Percentiles rank a stretch among this genome's conserved stretches.
These are phyloP conservation scores for Daldinia bambusicola DNA, from an alignment of 495 filamentous ascomycete genomes.

Conservation along the genomic window DNA sequence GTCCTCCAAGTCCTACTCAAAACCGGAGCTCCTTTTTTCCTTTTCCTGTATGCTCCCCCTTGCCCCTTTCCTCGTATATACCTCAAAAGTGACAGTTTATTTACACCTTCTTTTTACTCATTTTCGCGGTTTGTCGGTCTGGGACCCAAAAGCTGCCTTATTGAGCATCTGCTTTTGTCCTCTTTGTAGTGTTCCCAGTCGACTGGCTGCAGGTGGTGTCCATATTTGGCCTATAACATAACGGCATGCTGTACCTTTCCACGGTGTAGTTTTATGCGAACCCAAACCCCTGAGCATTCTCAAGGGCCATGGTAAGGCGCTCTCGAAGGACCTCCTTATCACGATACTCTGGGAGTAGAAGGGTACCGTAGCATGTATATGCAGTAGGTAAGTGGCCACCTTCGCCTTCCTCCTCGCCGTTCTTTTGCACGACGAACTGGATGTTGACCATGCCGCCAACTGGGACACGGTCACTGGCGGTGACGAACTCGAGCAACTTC, in stretches of 20 bases:
- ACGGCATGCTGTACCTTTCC: neutral
- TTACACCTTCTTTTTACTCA: neutral
- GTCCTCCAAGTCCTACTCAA: neutral
- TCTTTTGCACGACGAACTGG: conserved; percentile 83
- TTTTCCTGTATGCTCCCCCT: conserved; percentile 1
- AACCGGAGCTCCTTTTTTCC: neutral
- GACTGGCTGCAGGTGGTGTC: neutral
- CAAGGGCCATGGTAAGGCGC: conserved; percentile 82
- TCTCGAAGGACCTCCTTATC: conserved; percentile 72
- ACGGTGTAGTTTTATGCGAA: conserved; percentile 54
- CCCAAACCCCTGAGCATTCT: conserved; percentile 95
- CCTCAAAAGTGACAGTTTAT: neutral
- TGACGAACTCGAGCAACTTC: conserved; percentile 90
- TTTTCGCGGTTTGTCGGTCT: neutral
- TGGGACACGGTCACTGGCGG: conserved; percentile 88
- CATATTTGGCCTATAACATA: neutral
- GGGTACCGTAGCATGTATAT: conserved; percentile 87
- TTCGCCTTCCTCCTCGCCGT: conserved; percentile 70
- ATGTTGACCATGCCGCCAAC: conserved; percentile 82
- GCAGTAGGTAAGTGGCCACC: conserved; percentile 75
- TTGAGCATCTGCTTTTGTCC: neutral
- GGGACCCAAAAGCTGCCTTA: neutral
- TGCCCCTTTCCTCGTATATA: neutral
- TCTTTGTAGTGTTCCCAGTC: neutral
- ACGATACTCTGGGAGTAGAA: conserved; percentile 85